Evolutionary conservation across 2,329 filamentous ascomycete species (phyloP).

Genomic region (Cladophialophora psammophila): DNA sequence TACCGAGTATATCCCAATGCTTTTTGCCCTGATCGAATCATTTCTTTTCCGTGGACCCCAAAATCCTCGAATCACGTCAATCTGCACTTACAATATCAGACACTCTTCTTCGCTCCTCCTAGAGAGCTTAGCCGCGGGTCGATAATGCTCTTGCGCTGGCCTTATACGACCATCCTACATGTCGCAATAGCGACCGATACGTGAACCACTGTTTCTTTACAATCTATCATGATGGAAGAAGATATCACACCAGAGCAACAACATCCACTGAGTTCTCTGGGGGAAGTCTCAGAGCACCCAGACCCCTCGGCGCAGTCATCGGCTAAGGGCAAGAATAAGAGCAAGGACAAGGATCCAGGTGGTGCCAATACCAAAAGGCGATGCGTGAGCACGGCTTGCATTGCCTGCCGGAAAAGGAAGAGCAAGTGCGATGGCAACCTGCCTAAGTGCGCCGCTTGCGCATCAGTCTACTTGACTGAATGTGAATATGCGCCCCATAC

Average conservation of each 20-base stretch:
- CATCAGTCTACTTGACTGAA: conserved; percentile 78
- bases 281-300: conserved; percentile 9
- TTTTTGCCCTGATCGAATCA: neutral
- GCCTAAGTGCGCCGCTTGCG: conserved; percentile 93
- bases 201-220: neutral
- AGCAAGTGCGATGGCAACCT: conserved; percentile 91
- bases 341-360: conserved; percentile 42
- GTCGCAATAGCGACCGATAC: neutral
- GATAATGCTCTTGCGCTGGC: conserved; percentile 14
- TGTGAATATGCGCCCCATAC: conserved; percentile 97
- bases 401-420: conserved; percentile 79
- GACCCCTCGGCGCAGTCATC: conserved; percentile 16
- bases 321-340: conserved; percentile 44
- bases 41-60: neutral
- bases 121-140: neutral
- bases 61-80: neutral
- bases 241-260: conserved; percentile 25
- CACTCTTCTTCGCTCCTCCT: neutral
- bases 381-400: conserved; percentile 84
- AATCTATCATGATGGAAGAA: conserved; percentile 13
- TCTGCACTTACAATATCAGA: neutral
- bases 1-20: neutral
- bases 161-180: conserved; percentile 6
- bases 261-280: conserved; percentile 8
- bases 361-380: conserved; percentile 65